Conservation (phyloP, 2,329 filamentous ascomycete species). For the Aspergillus clavatus region DNA sequence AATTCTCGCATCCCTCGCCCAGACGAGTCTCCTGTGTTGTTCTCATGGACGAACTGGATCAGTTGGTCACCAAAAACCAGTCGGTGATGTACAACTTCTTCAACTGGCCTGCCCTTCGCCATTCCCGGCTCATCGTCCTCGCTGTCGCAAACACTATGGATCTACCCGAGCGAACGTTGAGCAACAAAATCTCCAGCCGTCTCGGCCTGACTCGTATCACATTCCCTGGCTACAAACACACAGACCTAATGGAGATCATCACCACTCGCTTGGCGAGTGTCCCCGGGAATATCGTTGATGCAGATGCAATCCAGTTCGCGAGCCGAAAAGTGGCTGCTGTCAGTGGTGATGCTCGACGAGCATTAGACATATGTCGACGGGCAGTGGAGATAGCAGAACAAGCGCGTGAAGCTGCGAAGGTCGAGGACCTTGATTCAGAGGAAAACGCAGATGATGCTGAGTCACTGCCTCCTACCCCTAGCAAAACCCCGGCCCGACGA, state of each 20-base stretch:
- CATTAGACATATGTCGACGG: constrained; percentile 88
- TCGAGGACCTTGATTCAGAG: constrained; percentile 13
- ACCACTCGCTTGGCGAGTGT: constrained; percentile 87
- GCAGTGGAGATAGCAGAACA: constrained; percentile 92
- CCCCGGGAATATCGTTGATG: constrained; percentile 80
- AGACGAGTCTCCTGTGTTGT: constrained; percentile 92
- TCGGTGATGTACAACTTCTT: constrained; percentile 99
- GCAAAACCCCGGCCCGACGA: constrained; percentile 36
- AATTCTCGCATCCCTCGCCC: constrained; percentile 88
- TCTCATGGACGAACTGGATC: constrained; percentile 96
- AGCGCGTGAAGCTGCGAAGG: constrained; percentile 47
- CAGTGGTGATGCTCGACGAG: constrained; percentile 85
- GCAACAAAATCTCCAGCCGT: constrained; percentile 96
- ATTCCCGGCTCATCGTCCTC: constrained; percentile 89
- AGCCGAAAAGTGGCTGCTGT: constrained; percentile 95
- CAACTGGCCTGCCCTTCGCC: constrained; percentile 91
- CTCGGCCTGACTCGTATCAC: constrained; percentile 88
- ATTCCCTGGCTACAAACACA: constrained; percentile 94
- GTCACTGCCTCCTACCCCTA: constrained; percentile 42
- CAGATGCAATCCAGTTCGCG: constrained; percentile 93
- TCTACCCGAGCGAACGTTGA: constrained; percentile 87
- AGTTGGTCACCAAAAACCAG: constrained; percentile 95
- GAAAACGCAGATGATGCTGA: constrained; percentile 28
- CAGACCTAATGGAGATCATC: constrained; percentile 96
- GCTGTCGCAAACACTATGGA: constrained; percentile 99